Percentiles rank a stretch among this genome's conserved stretches.
Conservation (phyloP, 805 yeast species). For the Metschnikowia continentalis region DNA sequence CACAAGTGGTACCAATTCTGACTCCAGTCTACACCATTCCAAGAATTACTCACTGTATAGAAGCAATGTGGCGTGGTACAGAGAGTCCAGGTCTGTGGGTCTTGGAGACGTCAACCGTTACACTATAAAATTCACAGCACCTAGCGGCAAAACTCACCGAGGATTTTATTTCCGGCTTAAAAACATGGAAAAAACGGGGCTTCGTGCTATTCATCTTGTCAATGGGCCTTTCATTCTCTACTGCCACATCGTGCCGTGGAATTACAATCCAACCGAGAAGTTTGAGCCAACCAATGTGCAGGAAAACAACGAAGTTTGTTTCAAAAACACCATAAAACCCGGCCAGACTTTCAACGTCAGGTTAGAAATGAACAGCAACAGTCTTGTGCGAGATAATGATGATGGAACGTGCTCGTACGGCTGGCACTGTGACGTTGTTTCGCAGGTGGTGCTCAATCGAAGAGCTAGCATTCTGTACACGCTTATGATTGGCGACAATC, state of each 20-base stretch:
- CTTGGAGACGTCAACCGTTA: constrained; percentile 40
- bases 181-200: constrained; percentile 33
- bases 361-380: constrained; percentile 46
- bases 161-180: constrained; percentile 33
- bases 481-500: constrained; percentile 36
- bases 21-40: background rate
- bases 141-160: background rate
- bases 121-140: constrained; percentile 22
- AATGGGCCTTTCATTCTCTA: constrained; percentile 43
- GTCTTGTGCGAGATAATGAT: constrained; percentile 19
- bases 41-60: background rate
- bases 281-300: constrained; percentile 23
- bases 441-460: constrained; percentile 38
- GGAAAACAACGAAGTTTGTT: constrained; percentile 29
- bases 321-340: constrained; percentile 53
- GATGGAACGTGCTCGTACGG: constrained; percentile 21
- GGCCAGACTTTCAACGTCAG: constrained; percentile 62
- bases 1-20: background rate
- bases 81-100: constrained; percentile 30
- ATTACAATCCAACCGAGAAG: constrained; percentile 23
- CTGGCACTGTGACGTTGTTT: constrained; percentile 39
- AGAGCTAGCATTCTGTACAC: constrained; percentile 30
- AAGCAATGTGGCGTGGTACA: constrained; percentile 27
- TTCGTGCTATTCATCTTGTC: constrained; percentile 39
- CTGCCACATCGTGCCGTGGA: constrained; percentile 40